A percentile compares a stretch with the other conserved stretches of the same genome.
Conservation (phyloP, 2,329 filamentous ascomycete genomes). For the Rhinocladiella similis region DNA sequence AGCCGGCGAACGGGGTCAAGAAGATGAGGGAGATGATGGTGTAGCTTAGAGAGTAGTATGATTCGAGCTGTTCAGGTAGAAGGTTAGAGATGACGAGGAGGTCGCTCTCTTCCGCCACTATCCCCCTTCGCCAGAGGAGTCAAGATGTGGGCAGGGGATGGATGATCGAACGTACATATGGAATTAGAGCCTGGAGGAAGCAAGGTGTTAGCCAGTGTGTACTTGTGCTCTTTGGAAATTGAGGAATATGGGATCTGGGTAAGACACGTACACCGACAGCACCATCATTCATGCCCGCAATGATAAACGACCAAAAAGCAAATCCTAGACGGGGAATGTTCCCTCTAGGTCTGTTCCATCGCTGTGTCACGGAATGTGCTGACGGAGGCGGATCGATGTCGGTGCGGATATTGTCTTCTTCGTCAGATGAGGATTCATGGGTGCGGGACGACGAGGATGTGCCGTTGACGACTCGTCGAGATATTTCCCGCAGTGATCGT, state of each 20-base stretch:
- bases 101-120: constrained; percentile 27
- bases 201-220: not conserved
- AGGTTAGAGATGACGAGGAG: constrained; percentile 34
- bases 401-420: constrained; percentile 6
- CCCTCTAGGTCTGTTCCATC: constrained; percentile 62
- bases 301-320: constrained; percentile 58
- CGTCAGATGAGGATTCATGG: not conserved
- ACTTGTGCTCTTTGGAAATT: not conserved
- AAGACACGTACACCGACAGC: constrained; percentile 47
- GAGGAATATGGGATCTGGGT: not conserved
- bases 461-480: constrained; percentile 12
- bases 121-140: not conserved
- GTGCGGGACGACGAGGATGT: not conserved
- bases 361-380: constrained; percentile 20
- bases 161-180: constrained; percentile 16
- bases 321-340: constrained; percentile 51
- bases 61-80: constrained; percentile 35
- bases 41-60: constrained; percentile 46
- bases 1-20: constrained; percentile 51
- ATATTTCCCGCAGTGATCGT: constrained; percentile 15
- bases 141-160: not conserved
- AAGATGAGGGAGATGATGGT: constrained; percentile 51
- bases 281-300: constrained; percentile 58
- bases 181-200: constrained; percentile 21
- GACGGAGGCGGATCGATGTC: constrained; percentile 5